phyloP scores from a whole-genome alignment of 1,139 yeast species.

The Magnusiomyces ingens region DNA sequence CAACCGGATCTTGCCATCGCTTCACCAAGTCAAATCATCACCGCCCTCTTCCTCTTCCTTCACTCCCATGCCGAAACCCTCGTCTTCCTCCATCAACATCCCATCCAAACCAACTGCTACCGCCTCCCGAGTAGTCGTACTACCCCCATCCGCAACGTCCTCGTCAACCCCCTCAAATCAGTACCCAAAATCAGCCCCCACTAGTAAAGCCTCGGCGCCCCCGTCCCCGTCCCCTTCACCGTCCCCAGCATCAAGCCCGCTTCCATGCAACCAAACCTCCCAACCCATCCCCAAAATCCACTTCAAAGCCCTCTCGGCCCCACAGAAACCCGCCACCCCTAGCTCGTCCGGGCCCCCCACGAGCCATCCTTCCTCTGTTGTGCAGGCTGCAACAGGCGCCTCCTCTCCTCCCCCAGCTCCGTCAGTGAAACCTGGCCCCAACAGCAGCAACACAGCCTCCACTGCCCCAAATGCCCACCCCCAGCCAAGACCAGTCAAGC shows the following conservation, averaged over 20 bases:
- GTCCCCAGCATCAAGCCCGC: neutral
- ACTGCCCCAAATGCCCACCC: neutral
- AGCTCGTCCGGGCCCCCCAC: neutral
- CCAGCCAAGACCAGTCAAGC: neutral
- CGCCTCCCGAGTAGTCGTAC: no score
- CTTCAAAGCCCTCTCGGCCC: neutral
- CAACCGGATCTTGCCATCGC: neutral
- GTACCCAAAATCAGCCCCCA: no score
- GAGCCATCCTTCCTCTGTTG: neutral
- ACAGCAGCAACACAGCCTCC: neutral
- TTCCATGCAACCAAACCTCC: neutral
- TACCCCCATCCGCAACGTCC: no score
- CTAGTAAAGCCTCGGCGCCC: neutral
- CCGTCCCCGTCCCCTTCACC: neutral
- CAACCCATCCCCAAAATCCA: neutral
- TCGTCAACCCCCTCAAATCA: neutral
- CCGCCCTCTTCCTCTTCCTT: neutral
- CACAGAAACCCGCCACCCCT: no score
- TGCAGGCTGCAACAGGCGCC: neutral
- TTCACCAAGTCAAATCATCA: neutral
- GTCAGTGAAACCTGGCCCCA: no score
- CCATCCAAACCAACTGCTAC: no score
- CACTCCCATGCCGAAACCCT: neutral
- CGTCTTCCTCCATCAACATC: conserved; percentile 2
- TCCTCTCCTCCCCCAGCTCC: neutral